Base-by-base conservation (phyloP, 2,329 filamentous ascomycete genomes). In the Thielaviopsis musarum region DNA sequence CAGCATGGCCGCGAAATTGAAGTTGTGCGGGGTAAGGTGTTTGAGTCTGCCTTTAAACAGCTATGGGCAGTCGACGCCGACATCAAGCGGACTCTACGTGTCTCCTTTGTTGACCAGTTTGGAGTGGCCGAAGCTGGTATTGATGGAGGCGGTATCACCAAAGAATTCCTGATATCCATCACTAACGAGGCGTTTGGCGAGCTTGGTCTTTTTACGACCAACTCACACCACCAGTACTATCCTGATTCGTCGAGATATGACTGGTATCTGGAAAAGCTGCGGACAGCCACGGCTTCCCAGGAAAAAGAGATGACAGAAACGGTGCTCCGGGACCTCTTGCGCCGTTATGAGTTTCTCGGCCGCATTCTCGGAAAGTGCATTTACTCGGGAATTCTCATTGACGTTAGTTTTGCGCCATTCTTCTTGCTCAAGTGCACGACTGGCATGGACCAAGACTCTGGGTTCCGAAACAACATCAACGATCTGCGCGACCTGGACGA, bases 141-240 rank as follows among this genome's bases (percentile, higher is more conserved):
- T 59, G 93, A 98, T 67, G 93, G 93, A 0, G 93, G 93, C 9
- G 93, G 93, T 63, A 93, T 98, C 9, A 96, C 91, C 1, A 98
- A 98, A 66, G 93, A 98, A 67, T 98, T 98, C 63, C 76, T 98
- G 13, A 95, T 85, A 0, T 93, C 87, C 63, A 82, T 95, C 55
- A 95, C 89, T 1, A 84, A 79, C 21, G 87, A 96, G 69, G 90
- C 90, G 0, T 95, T 97, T 67, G 79, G 78, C 2, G 73, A 75
- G 21, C 73, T 75, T 1, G 76, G 78, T 51, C 79, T 94, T 67
- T 98, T 98, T 67, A 75, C 83, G 5, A 84, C 89, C 57, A 98
- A 94, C 67, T 48, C 56, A 6, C 84, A 87, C 62, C 83, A 91
- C 65, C 91, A 94, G 65, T 74, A 94, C 2, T 76, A 96, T 7